Base-by-base conservation (phyloP, 164 flowering plant genomes). In the Buxus sempervirens region DNA sequence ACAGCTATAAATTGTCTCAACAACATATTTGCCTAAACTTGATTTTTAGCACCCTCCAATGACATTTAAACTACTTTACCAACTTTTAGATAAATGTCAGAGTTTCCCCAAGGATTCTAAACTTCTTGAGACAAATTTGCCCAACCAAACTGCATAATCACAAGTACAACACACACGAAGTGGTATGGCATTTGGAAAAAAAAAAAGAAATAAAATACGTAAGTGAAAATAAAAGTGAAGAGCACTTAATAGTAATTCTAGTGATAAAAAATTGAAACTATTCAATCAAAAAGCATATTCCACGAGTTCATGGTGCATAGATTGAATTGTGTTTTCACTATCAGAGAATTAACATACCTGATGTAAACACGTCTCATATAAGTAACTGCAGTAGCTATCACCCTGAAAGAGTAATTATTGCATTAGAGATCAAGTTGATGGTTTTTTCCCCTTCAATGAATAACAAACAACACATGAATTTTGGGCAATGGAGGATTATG, bases 351-450 rank as follows among this genome's bases (percentile, higher is more conserved):
- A 54, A 19, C 25, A 54, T 83, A 95, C 99, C 93, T 92, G 75
- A 86, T 85, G 73, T 90, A 95, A 54, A 87, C 96, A 26, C 97
- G 99, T 76, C 99, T 87, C 90, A 95, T 89, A 72, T 95, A 95
- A 75, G 98, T 76, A 77, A 90, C 82, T 68, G 98, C 98, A 75
- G 99, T 95, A 65, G 99, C 99, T 15, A 92, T 93, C 62, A 95
- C 99, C 89, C 99, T 95, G 93, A 70, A 84, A 79, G 48, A 68
- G 69, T 10, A 54, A 67, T 14, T 66, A 60, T 21, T 25, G 23
- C 9, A 51, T 72, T 32, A 73, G 70, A 60, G 28, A 53, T 63
- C 62, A 60, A 36, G 23, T 23, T 18, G 25, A 62, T 23, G n/a
- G n/a, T n/a, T n/a, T n/a, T n/a, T n/a, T n/a, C n/a, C n/a, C n/a